These are phyloP conservation scores for Onygena corvina DNA, from an alignment of 2,329 filamentous ascomycete genomes.

Conservation along the genomic window DNA sequence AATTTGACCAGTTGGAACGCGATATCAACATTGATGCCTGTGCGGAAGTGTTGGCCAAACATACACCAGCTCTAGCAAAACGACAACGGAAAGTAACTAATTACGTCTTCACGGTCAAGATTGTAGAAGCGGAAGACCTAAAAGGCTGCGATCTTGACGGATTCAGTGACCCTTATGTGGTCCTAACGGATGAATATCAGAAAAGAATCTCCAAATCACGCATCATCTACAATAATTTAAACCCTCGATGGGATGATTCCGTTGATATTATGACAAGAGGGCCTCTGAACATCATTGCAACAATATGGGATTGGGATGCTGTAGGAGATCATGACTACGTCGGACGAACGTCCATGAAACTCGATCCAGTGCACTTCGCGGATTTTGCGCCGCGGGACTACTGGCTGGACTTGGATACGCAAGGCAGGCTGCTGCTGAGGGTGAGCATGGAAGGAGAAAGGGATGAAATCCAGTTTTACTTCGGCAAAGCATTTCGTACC, in stretches of 20 bases:
- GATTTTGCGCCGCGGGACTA: constrained; percentile 94
- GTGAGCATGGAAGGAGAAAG: constrained; percentile 98
- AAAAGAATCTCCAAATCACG: constrained; percentile 91
- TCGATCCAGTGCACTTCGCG: constrained; percentile 95
- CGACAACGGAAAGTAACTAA: constrained; percentile 61
- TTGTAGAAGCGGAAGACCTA: constrained; percentile 92
- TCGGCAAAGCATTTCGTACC: constrained; percentile 90
- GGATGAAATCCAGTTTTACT: constrained; percentile 97
- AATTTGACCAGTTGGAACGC: constrained; percentile 79
- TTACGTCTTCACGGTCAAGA: constrained; percentile 97
- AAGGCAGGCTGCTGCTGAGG: constrained; percentile 74
- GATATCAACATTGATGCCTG: constrained; percentile 86
- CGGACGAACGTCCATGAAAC: constrained; percentile 86
- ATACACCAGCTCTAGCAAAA: constrained; percentile 59
- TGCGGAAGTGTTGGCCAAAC: constrained; percentile 64
- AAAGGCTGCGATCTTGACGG: constrained; percentile 97
- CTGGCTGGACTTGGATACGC: constrained; percentile 94
- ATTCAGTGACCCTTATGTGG: constrained; percentile 90
- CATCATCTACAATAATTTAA: constrained; percentile 78
- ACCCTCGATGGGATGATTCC: constrained; percentile 93
- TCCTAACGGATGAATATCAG: constrained; percentile 93
- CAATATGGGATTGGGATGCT: constrained; percentile 96
- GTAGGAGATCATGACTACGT: constrained; percentile 97
- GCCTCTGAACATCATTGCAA: constrained; percentile 86
- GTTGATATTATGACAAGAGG: constrained; percentile 91